Evolutionary conservation across 2,329 filamentous ascomycete genomes (phyloP).

Genomic region (Penicillium sclerotigenum): DNA sequence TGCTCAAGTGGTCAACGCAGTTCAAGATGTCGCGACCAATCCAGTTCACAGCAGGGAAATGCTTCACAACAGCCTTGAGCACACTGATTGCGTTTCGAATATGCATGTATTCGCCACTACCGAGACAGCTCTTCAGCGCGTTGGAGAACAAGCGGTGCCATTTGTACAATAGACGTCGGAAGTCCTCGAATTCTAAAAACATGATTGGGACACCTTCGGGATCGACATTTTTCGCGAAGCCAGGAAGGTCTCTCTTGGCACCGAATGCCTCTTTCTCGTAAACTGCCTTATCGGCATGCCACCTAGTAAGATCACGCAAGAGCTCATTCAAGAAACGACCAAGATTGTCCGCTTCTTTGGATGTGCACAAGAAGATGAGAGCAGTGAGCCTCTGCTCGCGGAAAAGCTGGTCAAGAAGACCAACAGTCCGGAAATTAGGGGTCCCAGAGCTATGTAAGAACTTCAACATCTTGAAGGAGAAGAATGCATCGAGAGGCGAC

Average conservation of each 20-base stretch:
- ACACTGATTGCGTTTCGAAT: slow-evolving; percentile 93
- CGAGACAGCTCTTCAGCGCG: slow-evolving; percentile 77
- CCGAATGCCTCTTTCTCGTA: slow-evolving; percentile 85
- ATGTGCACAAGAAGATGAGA: slow-evolving; percentile 84
- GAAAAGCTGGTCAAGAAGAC: slow-evolving; percentile 80
- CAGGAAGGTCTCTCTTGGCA: slow-evolving; percentile 61
- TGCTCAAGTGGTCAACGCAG: slow-evolving; percentile 43
- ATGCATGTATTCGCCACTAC: slow-evolving; percentile 89
- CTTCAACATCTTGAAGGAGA: slow-evolving; percentile 79
- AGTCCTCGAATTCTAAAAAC: slow-evolving; percentile 80
- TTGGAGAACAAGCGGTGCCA: slow-evolving; percentile 83
- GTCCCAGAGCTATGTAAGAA: slow-evolving; percentile 81
- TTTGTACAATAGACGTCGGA: slow-evolving; percentile 77
- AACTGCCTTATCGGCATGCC: slow-evolving; percentile 72
- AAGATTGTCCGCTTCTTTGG: slow-evolving; percentile 88
- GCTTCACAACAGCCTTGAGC: slow-evolving; percentile 72
- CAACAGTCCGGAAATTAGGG: slow-evolving; percentile 81
- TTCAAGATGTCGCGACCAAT: slow-evolving; percentile 60
- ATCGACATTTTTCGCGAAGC: slow-evolving; percentile 74
- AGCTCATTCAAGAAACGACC: slow-evolving; percentile 84
- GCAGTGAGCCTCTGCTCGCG: slow-evolving; percentile 74
- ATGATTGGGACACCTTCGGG: slow-evolving; percentile 66
- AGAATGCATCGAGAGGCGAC: slow-evolving; percentile 84
- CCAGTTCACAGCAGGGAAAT: slow-evolving; percentile 86
- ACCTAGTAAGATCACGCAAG: slow-evolving; percentile 72